Evolutionary conservation across 2,329 filamentous ascomycete species (phyloP), one percentile per base, ranked within the genome.

Genomic region (Pseudopyrenochaeta lycopersici): DNA sequence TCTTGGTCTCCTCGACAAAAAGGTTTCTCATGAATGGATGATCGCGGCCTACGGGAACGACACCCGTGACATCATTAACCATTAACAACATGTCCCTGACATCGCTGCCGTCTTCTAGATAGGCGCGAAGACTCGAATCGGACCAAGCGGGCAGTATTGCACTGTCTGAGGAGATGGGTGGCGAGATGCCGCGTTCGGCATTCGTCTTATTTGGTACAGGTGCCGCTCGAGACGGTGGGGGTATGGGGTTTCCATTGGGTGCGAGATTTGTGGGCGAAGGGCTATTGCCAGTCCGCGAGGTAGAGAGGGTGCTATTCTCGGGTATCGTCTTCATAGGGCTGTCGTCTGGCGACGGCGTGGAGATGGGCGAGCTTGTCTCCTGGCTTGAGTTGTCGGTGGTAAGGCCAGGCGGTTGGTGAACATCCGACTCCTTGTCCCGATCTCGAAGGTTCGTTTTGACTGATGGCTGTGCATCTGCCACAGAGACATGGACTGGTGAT

Each of bases 81-180:
- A 99, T 90, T 32, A 93, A 85, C 46, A 98, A 83, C 72, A 98
- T 85, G 72, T 99, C 94, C 45, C 91, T 87, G 63, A 99, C 92
- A 59, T 97, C 92, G 30, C 88, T 88, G 56, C 91, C 88, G 63
- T 95, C 92, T 63, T 98, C 94, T 67, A 98, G 90, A 77, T 97
- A 99, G 12, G 90, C 89, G 54, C 92, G 87, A 23, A 99, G 84
- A 65, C 88, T 91, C 50, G 87, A 83, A 74, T 98, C 94, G 58
- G 92, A 94, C 95, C 95, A 99, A 0, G 87, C 85, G 21, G 88
- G 83, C 17, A 84, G 83, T 14, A 81, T 80, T 14, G 84, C 80
- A 20, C 84, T 82, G 23, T 72, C 67, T 1, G 72, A 72, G 1
- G 68, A 75, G 17, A 56, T 51, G 12, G 68, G 72, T 6, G 73